phyloP scores from a whole-genome alignment of 345 rosid species.

The Cardamine resedifolia region DNA sequence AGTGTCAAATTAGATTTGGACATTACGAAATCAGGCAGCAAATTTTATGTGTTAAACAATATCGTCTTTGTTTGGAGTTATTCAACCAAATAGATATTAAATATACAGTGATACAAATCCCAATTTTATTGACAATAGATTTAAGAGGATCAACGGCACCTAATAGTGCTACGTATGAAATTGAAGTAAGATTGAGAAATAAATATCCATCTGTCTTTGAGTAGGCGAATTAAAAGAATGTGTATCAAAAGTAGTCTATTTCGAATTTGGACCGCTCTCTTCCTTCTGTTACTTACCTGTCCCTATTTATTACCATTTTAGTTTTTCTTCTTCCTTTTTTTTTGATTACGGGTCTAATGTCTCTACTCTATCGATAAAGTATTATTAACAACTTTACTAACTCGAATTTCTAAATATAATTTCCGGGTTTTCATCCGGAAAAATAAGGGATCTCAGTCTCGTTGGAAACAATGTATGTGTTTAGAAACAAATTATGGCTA shows the following conservation, averaged over 20 bases:
- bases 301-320: conserved; percentile 27
- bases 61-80: conserved; percentile 24
- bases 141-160: conserved; percentile 3
- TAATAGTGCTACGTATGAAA: not conserved
- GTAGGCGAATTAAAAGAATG: conserved; percentile 25
- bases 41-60: not conserved
- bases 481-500: not conserved
- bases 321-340: not conserved
- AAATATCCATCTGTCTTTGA: conserved; percentile 31
- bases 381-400: not conserved
- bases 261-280: conserved; percentile 31
- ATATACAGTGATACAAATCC: not conserved
- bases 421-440: conserved; percentile 3
- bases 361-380: not conserved
- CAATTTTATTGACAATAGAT: conserved; percentile 20
- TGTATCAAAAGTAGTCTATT: conserved; percentile 9
- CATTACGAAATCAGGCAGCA: too few species aligned
- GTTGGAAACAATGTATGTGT: conserved; percentile 3
- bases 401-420: not conserved
- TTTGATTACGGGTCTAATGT: not conserved
- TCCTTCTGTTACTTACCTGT: conserved; percentile 33
- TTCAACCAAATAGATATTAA: conserved; percentile 11
- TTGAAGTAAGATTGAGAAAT: not conserved
- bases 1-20: conserved; percentile 9
- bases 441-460: not conserved